Base-by-base conservation (phyloP, 257 asterid species). In the Apocynum venetum region DNA sequence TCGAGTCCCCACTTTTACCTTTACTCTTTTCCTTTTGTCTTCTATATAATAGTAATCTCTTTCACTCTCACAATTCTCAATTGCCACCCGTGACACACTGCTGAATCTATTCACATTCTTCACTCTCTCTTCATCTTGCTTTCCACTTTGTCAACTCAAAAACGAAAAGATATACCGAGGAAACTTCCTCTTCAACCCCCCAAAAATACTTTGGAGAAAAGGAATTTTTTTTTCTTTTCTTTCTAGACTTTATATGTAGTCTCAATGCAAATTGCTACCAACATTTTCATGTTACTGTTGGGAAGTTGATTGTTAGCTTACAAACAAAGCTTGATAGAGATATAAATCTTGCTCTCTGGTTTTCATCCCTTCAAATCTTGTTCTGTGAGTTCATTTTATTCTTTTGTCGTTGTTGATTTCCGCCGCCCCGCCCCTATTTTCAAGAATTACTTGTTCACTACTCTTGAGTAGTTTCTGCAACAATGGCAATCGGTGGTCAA, bases 71-170 rank as follows among this genome's bases (percentile, higher is more conserved):
- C 31, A 25, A 25, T 25, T 25, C 31, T 25, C 47, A 52, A 55
- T 48, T 53, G 75, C 86, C 89, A 83, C 91, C 87, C 93, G 98
- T 91, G 97, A 90, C 86, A 47, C 82, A 65, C 59, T 80, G 67
- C 80, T 84, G 57, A 78, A 71, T 53, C 78, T 61, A 64, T 82
- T 78, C 79, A 47, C 72, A 74, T 68, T 57, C 57, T 71, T 31
- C 81, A 20, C 67, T 65, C 77, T 74, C 75, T 75, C 12, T 51
- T 51, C 13, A 13, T 46, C 71, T 48, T 82, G 51, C 83, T 83
- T 87, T 73, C 67, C 78, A 76, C 86, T 82, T 83, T 88, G 88
- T 88, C 91, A 87, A 85, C 87, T 61, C 85, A 49, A 53, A 46
- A 73, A 55, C 20, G 19, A 15, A 72, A 76, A 80, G 63, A 51